Base-by-base conservation (phyloP, 176 grass and related monocot species). In the Themeda triandra region DNA sequence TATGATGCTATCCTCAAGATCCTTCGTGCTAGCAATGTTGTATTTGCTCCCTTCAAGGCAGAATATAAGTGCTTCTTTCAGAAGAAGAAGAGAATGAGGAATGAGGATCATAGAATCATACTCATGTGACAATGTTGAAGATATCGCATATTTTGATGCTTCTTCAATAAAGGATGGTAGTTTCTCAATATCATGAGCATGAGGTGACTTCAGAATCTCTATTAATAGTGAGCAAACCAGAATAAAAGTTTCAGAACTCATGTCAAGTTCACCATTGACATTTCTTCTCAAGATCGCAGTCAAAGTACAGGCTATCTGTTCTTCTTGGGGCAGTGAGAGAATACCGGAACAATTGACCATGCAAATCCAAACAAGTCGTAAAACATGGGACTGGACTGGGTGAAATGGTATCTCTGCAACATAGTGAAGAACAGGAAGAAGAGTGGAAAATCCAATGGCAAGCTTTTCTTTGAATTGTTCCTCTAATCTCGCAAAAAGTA, bases 361-460 rank as follows among this genome's bases (percentile, higher is more conserved):
- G 83, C 87, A 90, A 71, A 71, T 87, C 41, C 69, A 95, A 82
- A 95, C 85, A 73, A 98, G 91, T 82, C 71, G 87, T 83, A 95
- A 78, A 58, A 87, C 83, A 77, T 92, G 89, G 85, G 91, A 86
- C 64, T 98, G 96, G 37, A 86, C 89, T 83, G 96, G 91, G 78
- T 98, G 96, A 79, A 90, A 90, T 86, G 96, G 96, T 88, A 95
- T 90, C 76, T 95, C 92, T 49, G 89, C 82, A 78, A 95, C 89
- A 92, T 95, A 93, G 44, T 91, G 82, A 71, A 98, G 87, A 85
- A 93, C 80, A 85, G 93, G 88, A 82, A 98, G 91, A 75, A 98
- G 42, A 28, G 87, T 95, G 30, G 89, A 92, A 79, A 98, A 90
- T 73, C 92, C 96, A 65, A 93, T 82, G 73, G 85, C 89, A 74